Percentiles rank a stretch among this genome's conserved stretches.
These are phyloP conservation scores for Microcos paniculata DNA, from an alignment of 345 rosid species.

Conservation along the genomic window DNA sequence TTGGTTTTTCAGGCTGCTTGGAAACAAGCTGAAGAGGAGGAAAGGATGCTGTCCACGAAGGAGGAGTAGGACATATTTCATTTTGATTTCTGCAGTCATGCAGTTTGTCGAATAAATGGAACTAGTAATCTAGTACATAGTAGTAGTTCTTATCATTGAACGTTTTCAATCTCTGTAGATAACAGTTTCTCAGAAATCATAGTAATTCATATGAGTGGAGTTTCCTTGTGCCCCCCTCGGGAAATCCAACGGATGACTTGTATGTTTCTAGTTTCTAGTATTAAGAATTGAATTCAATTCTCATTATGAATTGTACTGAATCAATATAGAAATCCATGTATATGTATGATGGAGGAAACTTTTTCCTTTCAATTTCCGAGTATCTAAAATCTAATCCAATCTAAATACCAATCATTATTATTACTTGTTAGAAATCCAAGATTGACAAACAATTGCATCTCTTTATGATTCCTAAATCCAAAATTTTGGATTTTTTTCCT, in stretches of 20 bases:
- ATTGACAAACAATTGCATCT: background rate
- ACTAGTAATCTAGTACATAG: too few species aligned
- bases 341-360: too few species aligned
- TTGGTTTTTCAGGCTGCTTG: conserved; percentile 64
- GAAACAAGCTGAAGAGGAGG: conserved; percentile 90
- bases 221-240: background rate
- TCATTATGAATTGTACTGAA: too few species aligned
- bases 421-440: too few species aligned
- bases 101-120: background rate
- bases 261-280: background rate
- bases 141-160: background rate
- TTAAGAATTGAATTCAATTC: background rate
- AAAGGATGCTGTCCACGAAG: conserved; percentile 40
- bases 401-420: too few species aligned
- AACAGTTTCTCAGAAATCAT: background rate
- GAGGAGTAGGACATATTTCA: background rate
- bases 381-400: background rate
- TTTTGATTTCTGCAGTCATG: background rate
- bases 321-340: too few species aligned
- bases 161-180: background rate
- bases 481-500: background rate
- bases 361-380: background rate
- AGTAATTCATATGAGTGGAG: background rate
- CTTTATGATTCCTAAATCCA: background rate
- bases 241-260: background rate